Base-by-base conservation (phyloP, 2,329 filamentous ascomycete genomes). In the Microcera coccophila region DNA sequence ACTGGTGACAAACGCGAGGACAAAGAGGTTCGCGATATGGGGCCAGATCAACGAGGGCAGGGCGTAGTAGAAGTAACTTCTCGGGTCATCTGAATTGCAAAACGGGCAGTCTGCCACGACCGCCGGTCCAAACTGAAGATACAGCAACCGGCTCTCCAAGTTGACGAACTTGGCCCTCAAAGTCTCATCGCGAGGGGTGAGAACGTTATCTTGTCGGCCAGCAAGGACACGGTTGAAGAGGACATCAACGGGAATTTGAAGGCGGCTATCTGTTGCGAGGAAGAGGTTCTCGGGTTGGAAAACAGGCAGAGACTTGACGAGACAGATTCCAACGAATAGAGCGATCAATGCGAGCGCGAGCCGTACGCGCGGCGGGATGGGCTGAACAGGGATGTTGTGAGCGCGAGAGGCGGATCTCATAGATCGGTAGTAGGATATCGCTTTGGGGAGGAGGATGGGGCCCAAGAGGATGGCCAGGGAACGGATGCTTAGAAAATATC, bases 201-300 rank as follows among this genome's bases (percentile, higher is more conserved):
- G 72, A 9, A 54, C 52, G 31, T 55, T 54, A 26, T 53, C 53
- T 1, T 75, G 69, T 0, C 84, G 77, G 2, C 84, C 60, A 2
- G 74, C 64, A 4, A 75, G 66, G 9, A 97, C 75, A 14, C 91
- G 86, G 45, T 78, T 81, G 66, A 95, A 93, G 47, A 97, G 76
- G 24, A 94, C 83, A 60, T 91, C 87, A 32, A 80, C 84, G n/a
- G 89, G 83, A 32, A 87, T 91, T 58, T 90, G 86, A 15, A 97
- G 80, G 24, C 90, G 87, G 38, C 88, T 93, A 43, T 82, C 74
- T 1, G 91, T 96, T 15, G 73, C 65, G 21, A 66, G 61, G 73
- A 97, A 95, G 64, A 97, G 72, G 68, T 96, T 96, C 62, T 88
- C 82, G 4, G 87, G 85, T 5, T 79, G 72, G 59, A 89, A 82